A percentile compares a stretch with the other conserved stretches of the same genome.
Conservation (phyloP, 371 early-diverging fungal species). For the Rhizomucor miehei region DNA sequence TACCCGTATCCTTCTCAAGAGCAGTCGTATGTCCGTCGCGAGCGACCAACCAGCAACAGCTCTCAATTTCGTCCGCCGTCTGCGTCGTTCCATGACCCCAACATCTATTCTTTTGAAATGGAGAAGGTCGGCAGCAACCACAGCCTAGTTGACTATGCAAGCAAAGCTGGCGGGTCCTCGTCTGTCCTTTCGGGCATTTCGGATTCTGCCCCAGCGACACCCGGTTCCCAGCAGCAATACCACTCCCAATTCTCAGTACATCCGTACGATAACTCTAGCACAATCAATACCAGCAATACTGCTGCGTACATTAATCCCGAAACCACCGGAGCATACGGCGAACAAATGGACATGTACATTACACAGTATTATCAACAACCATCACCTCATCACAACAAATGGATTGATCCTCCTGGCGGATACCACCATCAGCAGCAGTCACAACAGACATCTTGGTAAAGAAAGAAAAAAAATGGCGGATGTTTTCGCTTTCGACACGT, state of each 20-base stretch:
- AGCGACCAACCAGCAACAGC: neutral
- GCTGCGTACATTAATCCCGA: no score
- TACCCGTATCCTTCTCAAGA: neutral
- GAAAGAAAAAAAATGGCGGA: no score
- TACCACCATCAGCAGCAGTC: no score
- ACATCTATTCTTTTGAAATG: conserved; percentile 10
- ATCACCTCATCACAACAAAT: no score
- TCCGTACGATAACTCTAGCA: conserved; percentile 5
- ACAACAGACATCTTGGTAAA: no score
- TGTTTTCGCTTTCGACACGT: no score
- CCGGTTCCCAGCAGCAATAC: conserved; percentile 11
- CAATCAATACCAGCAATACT: no score
- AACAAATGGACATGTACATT: no score
- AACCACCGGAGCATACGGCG: no score
- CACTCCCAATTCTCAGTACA: conserved; percentile 2
- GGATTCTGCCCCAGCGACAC: conserved; percentile 10
- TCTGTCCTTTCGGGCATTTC: conserved; percentile 8
- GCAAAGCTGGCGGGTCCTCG: conserved; percentile 8
- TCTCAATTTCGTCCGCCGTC: conserved; percentile 7
- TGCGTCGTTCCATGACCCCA: conserved; percentile 7
- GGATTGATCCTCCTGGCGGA: no score
- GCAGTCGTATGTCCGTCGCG: no score
- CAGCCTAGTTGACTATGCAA: conserved; percentile 10
- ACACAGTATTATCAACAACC: no score
- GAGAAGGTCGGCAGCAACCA: neutral